Evolutionary conservation across 2,329 filamentous ascomycete species (phyloP), one percentile per base, ranked within the genome.

Genomic region (Harringtonia aguacate): DNA sequence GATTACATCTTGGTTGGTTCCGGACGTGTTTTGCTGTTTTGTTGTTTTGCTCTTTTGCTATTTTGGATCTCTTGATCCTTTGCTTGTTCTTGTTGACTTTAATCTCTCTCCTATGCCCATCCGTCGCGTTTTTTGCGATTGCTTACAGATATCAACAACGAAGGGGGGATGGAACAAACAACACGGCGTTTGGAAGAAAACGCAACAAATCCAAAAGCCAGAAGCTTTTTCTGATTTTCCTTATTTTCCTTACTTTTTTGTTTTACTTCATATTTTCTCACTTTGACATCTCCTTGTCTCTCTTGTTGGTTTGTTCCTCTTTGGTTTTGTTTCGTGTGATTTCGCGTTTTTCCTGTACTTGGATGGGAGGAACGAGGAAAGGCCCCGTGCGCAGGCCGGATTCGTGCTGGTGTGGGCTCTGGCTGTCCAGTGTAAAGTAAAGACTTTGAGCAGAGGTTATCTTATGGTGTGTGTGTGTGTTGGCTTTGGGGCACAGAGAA

Each of bases 171-270:
- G 27, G 27, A 39, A 46, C 30, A 30, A 36, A 40, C 20, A 44
- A 37, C 34, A 36, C 43, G 52, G 50, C 50, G 52, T 48, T 46
- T 44, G 47, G 44, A 33, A 44, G 41, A 41, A 34, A 39, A 41
- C 24, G 24, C 18, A 10, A 18, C 14, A 36, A 29, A 40, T 12
- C 17, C 17, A 40, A 22, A 31, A 40, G 28, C 20, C 28, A 43
- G 27, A 45, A 36, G 24, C 27, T 44, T 45, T 34, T 27, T 39
- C 8, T 30, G 8, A 9, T 17, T 45, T 27, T 27, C 24, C 24
- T 27, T 6, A 7, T 27, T 27, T 27, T 10, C 24, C 10, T 27
- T 27, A 27, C 24, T 10, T n/a, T n/a, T n/a, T n/a, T n/a, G n/a
- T n/a, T n/a, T n/a, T n/a, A n/a, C n/a, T n/a, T n/a, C n/a, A n/a